phyloP scores from a whole-genome alignment of 2,329 filamentous ascomycete species.

The Fusarium sp. region DNA sequence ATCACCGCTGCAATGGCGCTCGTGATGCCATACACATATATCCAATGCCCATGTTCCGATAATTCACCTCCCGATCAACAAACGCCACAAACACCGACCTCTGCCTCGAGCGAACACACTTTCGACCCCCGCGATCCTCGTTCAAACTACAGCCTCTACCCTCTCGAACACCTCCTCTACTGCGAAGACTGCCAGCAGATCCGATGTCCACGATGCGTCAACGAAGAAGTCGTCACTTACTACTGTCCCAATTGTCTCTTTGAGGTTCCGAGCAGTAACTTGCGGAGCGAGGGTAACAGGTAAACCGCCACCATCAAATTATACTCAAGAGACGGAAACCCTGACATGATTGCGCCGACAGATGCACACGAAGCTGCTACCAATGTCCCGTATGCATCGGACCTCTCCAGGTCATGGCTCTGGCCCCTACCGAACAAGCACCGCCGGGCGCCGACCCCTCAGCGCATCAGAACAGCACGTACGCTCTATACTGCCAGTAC shows the following conservation, averaged over 20 bases:
- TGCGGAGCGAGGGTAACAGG: slow-evolving; percentile 94
- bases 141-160: slow-evolving; percentile 92
- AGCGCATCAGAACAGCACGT: slow-evolving; percentile 64
- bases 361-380: slow-evolving; percentile 94
- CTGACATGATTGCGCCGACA: slow-evolving; percentile 52
- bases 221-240: slow-evolving; percentile 94
- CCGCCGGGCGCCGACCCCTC: slow-evolving; percentile 58
- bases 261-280: slow-evolving; percentile 91
- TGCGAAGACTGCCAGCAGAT: slow-evolving; percentile 98
- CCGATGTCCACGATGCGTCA: slow-evolving; percentile 89
- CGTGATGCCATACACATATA: slow-evolving; percentile 72
- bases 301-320: slow-evolving; percentile 56
- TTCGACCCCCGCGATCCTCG: slow-evolving; percentile 89
- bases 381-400: slow-evolving; percentile 91
- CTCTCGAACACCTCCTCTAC: slow-evolving; percentile 92
- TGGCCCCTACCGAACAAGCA: slow-evolving; percentile 67
- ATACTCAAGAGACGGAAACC: background rate
- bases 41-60: slow-evolving; percentile 74
- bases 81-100: slow-evolving; percentile 48
- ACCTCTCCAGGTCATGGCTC: slow-evolving; percentile 78
- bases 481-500: slow-evolving; percentile 86
- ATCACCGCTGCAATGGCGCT: slow-evolving; percentile 58
- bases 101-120: slow-evolving; percentile 74
- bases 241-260: slow-evolving; percentile 97
- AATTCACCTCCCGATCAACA: slow-evolving; percentile 52